Evolutionary conservation across 176 grass and related monocot species (phyloP).

Genomic region (Dactylis glomerata): DNA sequence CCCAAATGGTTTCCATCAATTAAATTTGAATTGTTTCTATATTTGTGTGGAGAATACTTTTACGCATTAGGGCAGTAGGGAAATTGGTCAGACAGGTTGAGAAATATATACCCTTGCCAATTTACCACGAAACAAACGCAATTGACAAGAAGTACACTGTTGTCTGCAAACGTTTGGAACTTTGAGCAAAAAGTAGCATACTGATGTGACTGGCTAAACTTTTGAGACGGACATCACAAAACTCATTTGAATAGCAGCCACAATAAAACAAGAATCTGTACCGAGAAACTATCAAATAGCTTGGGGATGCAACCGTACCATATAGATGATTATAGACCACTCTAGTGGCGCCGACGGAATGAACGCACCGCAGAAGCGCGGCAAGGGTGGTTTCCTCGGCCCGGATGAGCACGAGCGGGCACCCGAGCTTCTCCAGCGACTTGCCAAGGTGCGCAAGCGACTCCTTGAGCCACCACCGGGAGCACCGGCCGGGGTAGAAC

Average conservation of each 20-base stretch:
- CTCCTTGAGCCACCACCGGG: conserved; percentile 95
- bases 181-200: background rate
- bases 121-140: background rate
- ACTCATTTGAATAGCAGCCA: background rate
- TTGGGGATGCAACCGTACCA: conserved; percentile 40
- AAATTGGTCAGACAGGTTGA: background rate
- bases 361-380: conserved; percentile 61
- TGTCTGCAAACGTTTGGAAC: background rate
- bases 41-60: background rate
- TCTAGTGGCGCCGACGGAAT: conserved; percentile 52
- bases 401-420: conserved; percentile 63
- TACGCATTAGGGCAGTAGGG: background rate
- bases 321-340: conserved; percentile 90
- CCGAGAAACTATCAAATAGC: background rate
- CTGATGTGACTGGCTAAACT: background rate
- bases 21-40: background rate
- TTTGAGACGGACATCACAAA: no score
- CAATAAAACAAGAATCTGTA: background rate
- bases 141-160: background rate
- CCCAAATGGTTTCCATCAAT: background rate
- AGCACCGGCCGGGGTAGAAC: conserved; percentile 76
- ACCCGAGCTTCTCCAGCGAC: conserved; percentile 64
- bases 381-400: conserved; percentile 55
- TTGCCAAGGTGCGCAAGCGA: conserved; percentile 63
- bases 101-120: background rate